Evolutionary conservation across 805 yeast species (phyloP).

Genomic region (Hagleromyces aurorensis): DNA sequence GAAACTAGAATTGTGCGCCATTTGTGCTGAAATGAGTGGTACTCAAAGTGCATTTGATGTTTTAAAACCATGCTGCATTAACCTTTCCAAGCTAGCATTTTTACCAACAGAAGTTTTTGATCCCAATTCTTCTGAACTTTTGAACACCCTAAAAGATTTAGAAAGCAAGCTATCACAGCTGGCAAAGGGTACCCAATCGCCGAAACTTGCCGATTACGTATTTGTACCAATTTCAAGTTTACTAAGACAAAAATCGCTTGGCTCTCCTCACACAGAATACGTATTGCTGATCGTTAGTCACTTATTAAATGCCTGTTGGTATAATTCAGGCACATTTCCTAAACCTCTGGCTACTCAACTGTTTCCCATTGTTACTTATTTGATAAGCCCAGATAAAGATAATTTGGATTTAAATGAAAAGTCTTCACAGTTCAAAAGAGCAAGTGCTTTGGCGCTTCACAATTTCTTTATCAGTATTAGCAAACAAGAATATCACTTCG

Average conservation of each 20-base stretch:
- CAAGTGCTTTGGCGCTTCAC: conserved; percentile 31
- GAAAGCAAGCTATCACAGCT: conserved; percentile 19
- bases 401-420: conserved; percentile 17
- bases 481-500: conserved; percentile 19
- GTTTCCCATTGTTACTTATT: conserved; percentile 38
- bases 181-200: conserved; percentile 22
- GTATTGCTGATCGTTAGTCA: conserved; percentile 38
- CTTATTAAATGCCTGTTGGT: conserved; percentile 45
- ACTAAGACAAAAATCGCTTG: conserved; percentile 40
- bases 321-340: conserved; percentile 30
- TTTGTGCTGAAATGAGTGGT: not conserved
- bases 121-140: conserved; percentile 27
- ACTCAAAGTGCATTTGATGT: conserved; percentile 24
- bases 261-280: conserved; percentile 39
- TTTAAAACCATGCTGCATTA: conserved; percentile 38
- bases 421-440: conserved; percentile 33
- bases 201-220: conserved; percentile 49
- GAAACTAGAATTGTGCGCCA: conserved; percentile 1
- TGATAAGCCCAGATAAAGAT: conserved; percentile 32
- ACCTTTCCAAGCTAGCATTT: conserved; percentile 37
- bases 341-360: conserved; percentile 37
- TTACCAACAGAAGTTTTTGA: conserved; percentile 32
- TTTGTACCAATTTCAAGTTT: conserved; percentile 53
- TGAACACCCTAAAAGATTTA: conserved; percentile 31
- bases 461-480: conserved; percentile 29